Conservation (phyloP, 768 basidiomycete species). For the Botryobasidium botryosum region DNA sequence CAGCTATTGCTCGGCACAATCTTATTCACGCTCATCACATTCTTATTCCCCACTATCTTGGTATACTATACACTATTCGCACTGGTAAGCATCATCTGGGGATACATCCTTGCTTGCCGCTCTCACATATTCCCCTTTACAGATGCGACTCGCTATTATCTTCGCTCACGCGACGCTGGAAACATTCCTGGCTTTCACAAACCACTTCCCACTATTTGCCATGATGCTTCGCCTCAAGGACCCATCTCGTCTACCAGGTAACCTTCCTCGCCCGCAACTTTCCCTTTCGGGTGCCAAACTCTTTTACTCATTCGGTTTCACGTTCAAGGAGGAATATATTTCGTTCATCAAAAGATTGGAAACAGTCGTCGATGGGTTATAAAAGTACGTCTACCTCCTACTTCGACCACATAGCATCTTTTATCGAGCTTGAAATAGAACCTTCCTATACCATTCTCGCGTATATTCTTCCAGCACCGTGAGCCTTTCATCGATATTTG, state of each 20-base stretch:
- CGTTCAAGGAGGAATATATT: constrained; percentile 5
- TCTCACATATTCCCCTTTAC: not conserved
- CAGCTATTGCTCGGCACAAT: constrained; percentile 91
- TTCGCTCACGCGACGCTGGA: constrained; percentile 44
- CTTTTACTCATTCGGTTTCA: not conserved
- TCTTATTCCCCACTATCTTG: constrained; percentile 70
- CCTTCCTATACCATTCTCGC: constrained; percentile 14
- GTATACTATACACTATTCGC: constrained; percentile 79
- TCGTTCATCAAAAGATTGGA: constrained; percentile 5
- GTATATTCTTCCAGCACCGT: constrained; percentile 19
- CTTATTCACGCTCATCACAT: constrained; percentile 63
- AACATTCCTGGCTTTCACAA: constrained; percentile 58
- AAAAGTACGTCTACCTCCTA: not conserved
- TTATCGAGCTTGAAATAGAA: constrained; percentile 11
- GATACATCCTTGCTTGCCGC: not conserved
- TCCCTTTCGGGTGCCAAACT: not conserved
- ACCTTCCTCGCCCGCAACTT: constrained; percentile 5
- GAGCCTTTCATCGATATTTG: constrained; percentile 2
- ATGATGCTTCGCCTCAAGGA: constrained; percentile 74
- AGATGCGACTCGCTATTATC: constrained; percentile 41
- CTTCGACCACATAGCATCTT: not conserved
- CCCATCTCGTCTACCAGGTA: constrained; percentile 66
- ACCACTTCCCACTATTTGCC: constrained; percentile 84
- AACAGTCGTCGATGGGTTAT: constrained; percentile 1
- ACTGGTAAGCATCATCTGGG: constrained; percentile 26